Evolutionary conservation across 2,329 filamentous ascomycete genomes (phyloP).

Genomic region (Calonectria pseudoreteaudii): DNA sequence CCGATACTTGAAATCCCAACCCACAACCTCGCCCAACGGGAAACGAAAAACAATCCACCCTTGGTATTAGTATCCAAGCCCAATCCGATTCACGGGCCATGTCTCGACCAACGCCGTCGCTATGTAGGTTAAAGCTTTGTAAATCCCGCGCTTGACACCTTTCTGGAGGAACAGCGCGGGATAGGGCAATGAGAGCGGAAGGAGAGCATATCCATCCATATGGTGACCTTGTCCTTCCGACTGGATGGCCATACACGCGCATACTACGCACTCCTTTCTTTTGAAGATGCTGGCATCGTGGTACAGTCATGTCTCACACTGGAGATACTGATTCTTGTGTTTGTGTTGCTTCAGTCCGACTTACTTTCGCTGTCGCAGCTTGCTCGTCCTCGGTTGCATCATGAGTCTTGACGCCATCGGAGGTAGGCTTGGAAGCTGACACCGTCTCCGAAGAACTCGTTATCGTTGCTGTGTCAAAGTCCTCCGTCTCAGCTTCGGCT

Average conservation of each 20-base stretch:
- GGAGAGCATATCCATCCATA: neutral
- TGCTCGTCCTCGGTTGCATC: neutral
- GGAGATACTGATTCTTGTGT: neutral
- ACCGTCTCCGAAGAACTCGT: conserved; percentile 9
- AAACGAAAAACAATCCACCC: neutral
- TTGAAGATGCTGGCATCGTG: neutral
- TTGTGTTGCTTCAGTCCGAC: neutral
- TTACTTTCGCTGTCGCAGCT: neutral
- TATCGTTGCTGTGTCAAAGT: conserved; percentile 11
- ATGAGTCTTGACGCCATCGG: neutral
- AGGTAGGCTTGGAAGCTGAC: neutral
- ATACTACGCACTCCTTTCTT: neutral
- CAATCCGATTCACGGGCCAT: neutral
- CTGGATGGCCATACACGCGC: neutral
- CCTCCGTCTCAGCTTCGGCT: conserved; percentile 28
- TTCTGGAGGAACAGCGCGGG: neutral
- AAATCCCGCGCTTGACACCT: neutral
- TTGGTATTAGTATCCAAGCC: conserved; percentile 4
- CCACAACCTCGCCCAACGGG: neutral
- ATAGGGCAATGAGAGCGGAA: neutral
- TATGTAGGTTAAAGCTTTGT: conserved; percentile 29
- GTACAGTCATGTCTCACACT: neutral
- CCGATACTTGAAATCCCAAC: neutral
- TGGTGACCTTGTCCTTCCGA: neutral
- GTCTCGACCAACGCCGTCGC: conserved; percentile 38